A percentile compares a stretch with the other conserved stretches of the same genome.
Evolutionary conservation across 768 basidiomycete genomes (phyloP).

Genomic region (Krasilnikovozyma curviuscula): DNA sequence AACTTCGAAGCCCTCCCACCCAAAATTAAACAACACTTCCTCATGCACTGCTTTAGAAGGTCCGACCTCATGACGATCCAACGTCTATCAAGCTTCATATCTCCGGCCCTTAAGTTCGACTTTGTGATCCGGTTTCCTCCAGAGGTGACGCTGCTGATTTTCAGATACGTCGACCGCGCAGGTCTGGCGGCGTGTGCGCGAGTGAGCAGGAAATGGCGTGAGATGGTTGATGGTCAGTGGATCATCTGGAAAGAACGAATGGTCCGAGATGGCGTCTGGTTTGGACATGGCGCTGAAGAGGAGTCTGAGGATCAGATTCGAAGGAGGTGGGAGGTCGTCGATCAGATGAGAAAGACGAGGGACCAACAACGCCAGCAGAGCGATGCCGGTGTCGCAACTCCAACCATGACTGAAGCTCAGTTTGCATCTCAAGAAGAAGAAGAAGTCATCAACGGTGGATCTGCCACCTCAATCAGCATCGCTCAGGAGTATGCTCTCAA

Average conservation of each 20-base stretch:
- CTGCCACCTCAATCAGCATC: no score
- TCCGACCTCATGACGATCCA: slow-evolving; percentile 81
- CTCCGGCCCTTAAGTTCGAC: slow-evolving; percentile 79
- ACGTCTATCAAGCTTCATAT: slow-evolving; percentile 67
- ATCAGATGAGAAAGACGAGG: slow-evolving; percentile 8
- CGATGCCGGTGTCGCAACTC: background rate
- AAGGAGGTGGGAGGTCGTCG: slow-evolving; percentile 25
- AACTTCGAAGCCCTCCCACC: slow-evolving; percentile 66
- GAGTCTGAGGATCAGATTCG: slow-evolving; percentile 55
- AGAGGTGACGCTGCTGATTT: slow-evolving; percentile 73
- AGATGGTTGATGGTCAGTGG: slow-evolving; percentile 75
- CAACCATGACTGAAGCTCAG: no score
- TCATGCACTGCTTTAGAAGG: slow-evolving; percentile 78
- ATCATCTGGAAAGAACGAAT: slow-evolving; percentile 76
- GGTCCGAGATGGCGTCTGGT: slow-evolving; percentile 68
- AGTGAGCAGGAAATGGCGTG: slow-evolving; percentile 77
- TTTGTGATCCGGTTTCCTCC: slow-evolving; percentile 80
- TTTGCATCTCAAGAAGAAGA: no score
- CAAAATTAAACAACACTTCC: slow-evolving; percentile 73
- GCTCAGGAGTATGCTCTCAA: no score
- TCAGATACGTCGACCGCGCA: slow-evolving; percentile 63
- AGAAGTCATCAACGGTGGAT: no score
- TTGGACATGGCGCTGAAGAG: slow-evolving; percentile 64
- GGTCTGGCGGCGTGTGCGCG: slow-evolving; percentile 70
- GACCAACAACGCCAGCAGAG: background rate